Percentiles rank a stretch among this genome's conserved stretches.
Evolutionary conservation across 352 stramenopile genomes (phyloP).

Genomic region (Globisporangium yorkense): DNA sequence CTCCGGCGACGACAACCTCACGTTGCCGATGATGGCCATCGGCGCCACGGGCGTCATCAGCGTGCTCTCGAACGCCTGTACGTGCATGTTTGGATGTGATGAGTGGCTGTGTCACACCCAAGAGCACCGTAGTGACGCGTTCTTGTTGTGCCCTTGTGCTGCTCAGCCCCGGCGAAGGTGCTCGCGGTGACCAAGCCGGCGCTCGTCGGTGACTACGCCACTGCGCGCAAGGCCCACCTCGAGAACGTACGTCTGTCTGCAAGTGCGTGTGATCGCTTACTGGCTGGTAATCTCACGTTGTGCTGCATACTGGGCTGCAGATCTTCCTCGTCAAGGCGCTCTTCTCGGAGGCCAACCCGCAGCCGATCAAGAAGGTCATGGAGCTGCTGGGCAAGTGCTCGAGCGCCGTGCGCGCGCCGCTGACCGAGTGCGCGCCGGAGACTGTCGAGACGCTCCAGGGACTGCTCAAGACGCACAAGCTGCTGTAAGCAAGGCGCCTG

Average conservation of each 20-base stretch:
- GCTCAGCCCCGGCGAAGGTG: slow-evolving; percentile 74
- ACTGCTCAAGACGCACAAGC: slow-evolving; percentile 66
- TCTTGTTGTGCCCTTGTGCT: slow-evolving; percentile 4
- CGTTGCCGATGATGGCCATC: slow-evolving; percentile 86
- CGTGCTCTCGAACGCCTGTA: slow-evolving; percentile 87
- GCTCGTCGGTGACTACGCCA: slow-evolving; percentile 73
- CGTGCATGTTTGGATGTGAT: slow-evolving; percentile 10
- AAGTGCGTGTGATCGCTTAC: not conserved
- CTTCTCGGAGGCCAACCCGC: slow-evolving; percentile 89
- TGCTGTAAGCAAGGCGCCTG: slow-evolving; percentile 37
- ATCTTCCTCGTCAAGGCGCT: slow-evolving; percentile 89
- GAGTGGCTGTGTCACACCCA: not conserved
- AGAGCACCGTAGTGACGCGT: not conserved
- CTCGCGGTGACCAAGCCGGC: slow-evolving; percentile 74
- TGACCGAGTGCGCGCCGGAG: slow-evolving; percentile 64
- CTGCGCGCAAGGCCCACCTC: slow-evolving; percentile 78
- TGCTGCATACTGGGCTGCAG: slow-evolving; percentile 17
- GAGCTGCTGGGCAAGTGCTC: slow-evolving; percentile 86
- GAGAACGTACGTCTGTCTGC: slow-evolving; percentile 56
- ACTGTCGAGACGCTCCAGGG: slow-evolving; percentile 59
- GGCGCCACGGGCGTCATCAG: slow-evolving; percentile 88
- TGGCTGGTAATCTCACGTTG: not conserved
- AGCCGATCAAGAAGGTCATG: slow-evolving; percentile 89
- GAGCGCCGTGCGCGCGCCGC: slow-evolving; percentile 59
- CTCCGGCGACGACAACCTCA: slow-evolving; percentile 89